Base-by-base conservation (phyloP, 1,139 yeast species). In the Geotrichum klebahnii region DNA sequence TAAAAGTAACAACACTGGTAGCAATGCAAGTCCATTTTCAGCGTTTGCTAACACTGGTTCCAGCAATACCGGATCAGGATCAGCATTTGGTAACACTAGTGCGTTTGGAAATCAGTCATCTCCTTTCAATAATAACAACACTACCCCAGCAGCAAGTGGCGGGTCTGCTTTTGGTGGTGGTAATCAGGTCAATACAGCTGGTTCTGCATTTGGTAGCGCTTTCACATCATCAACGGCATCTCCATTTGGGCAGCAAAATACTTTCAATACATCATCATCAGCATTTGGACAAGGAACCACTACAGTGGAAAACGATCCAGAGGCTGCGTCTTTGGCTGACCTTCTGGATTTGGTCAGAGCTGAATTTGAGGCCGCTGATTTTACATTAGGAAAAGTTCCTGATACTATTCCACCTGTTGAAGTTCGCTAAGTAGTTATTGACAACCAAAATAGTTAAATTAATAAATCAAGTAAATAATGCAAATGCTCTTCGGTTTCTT, bases 331-430 rank as follows among this genome's bases (percentile, higher is more conserved):
- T 1, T 54, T 65, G 8, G 68, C 67, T 0, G 76, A 73, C 9
- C 63, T 81, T 9, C 67, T 77, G 26, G 73, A 70, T 5, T 66
- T 59, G 2, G 71, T 81, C 0, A 53, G 72, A 10, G 70, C 66
- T 5, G 78, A 78, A 17, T 89, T 86, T 62, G 67, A 72, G 54
- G 74, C 80, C 0, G 60, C 66, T 0, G 51, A 56, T 2, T 89
- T 88, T 60, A 65, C 67, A 14, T 65, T 87, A 23, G 96, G 96
- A 0, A 67, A 68, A 23, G 79, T 89, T 1, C 97, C 97, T 0
- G 96, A 86, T 55, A 61, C 79, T 1, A 80, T 89, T 1, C 97
- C 97, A 1, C 95, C 96, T 1, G 44, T 77, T 12, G 72, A 67
- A 44, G 63, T 68, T 44, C 70, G 80, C 51, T 76, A 57, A 60